Evolutionary conservation across 768 basidiomycete genomes (phyloP).

Genomic region (Russula compacta): DNA sequence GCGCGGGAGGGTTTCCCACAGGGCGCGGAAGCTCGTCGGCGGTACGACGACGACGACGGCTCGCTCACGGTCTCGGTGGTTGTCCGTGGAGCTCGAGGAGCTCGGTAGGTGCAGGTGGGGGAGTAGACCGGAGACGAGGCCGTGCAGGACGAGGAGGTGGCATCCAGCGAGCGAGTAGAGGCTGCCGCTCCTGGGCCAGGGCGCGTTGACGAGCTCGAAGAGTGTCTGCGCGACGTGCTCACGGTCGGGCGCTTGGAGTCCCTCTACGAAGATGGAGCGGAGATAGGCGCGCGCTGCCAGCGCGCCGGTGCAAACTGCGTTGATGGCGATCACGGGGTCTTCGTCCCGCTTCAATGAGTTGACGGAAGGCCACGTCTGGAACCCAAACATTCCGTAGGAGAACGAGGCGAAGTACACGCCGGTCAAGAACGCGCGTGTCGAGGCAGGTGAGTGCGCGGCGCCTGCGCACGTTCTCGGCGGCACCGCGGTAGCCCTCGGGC

Average conservation of each 20-base stretch:
- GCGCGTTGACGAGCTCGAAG: not conserved
- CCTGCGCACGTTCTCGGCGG: not conserved
- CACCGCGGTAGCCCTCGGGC: not conserved
- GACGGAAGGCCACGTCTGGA: not conserved
- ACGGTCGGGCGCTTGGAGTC: not conserved
- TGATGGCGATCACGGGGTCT: not conserved
- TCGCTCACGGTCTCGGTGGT: no score
- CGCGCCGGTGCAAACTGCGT: not conserved
- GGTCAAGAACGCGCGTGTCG: not conserved
- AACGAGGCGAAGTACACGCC: not conserved
- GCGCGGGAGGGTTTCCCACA: slow-evolving; percentile 1
- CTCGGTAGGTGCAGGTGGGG: not conserved
- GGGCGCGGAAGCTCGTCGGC: not conserved
- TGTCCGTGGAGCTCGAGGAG: not conserved
- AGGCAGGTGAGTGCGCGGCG: not conserved
- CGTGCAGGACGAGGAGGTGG: not conserved
- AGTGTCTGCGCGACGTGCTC: not conserved
- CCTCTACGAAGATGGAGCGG: not conserved
- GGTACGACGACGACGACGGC: not conserved
- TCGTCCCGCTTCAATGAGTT: slow-evolving; percentile 4
- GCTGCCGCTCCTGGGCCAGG: not conserved
- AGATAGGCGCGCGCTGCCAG: not conserved
- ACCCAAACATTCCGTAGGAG: not conserved
- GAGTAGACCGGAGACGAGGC: not conserved
- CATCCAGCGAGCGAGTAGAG: not conserved